Base-by-base conservation (phyloP, 108 stramenopile genomes). In the Nitzschia sp. region DNA sequence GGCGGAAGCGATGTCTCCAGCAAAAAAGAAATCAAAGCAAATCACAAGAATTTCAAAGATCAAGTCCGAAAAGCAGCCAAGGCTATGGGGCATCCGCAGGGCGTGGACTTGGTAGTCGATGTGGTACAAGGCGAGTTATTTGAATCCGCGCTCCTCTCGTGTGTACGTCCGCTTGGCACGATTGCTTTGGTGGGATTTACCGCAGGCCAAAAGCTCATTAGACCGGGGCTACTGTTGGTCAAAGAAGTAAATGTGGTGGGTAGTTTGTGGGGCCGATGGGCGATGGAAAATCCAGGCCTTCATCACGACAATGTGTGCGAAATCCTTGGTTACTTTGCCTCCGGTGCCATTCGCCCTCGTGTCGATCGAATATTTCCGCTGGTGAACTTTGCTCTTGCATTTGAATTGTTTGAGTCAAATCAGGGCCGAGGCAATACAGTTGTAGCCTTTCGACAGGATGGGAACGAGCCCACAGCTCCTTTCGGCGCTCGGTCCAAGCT, bases 131-230 rank as follows among this genome's bases (percentile, higher is more conserved):
- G 88, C 2, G 79, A 84, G 34, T 71, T 89, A 27, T 89, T 89
- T 54, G 79, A 86, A 66, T 57, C 72, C 28, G 83, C 88, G 3
- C 59, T 89, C 0, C 30, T 85, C 0, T 84, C 83, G 0, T 79
- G 75, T 24, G 54, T 84, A 3, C 59, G 68, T 42, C 88, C 88
- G 1, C 75, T 89, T 4, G 88, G 88, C 24, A 86, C 76, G 19
- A 89, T 89, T 42, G 79, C 78, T 26, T 79, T 89, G 46, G 88
- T 89, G 2, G 88, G 88, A 13, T 89, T 89, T 60, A 79, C 82
- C 19, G 88, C 83, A 0, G 88, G 88, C 0, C 88, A 89, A 74
- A 71, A 64, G 46, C 81, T 79, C n/a, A 86, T 89, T 49, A 71
- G 82, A 32, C 88, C 88, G 0, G 88, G 78, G 27, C 23, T 81